These are phyloP conservation scores for Pinus taeda DNA, from an alignment of 75 land plant genomes.

Conservation along the genomic window DNA sequence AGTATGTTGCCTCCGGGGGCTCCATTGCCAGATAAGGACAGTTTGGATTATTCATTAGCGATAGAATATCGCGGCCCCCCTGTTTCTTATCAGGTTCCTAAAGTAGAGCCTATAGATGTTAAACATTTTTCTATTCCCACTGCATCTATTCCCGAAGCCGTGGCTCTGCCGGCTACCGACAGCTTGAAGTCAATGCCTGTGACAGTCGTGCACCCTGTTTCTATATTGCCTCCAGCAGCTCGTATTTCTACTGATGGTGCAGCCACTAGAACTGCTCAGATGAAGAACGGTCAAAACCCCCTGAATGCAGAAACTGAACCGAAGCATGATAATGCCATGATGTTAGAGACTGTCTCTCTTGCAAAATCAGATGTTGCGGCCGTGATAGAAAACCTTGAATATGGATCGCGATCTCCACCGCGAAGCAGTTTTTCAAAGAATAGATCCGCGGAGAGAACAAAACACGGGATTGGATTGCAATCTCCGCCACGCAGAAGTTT, in stretches of 20 bases:
- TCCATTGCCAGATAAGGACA: constrained; percentile 22
- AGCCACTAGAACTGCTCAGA: not conserved
- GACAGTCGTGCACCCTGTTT: constrained; percentile 32
- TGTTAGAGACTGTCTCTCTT: not conserved
- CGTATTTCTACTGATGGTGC: not conserved
- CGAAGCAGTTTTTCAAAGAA: no score
- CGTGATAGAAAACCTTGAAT: no score
- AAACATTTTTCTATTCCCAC: constrained; percentile 41
- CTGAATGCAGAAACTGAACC: not conserved
- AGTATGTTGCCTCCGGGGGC: constrained; percentile 61
- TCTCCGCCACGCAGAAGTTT: no score
- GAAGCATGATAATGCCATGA: not conserved
- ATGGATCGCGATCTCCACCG: no score
- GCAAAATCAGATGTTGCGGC: no score
- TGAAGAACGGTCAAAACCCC: not conserved
- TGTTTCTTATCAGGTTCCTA: constrained; percentile 55
- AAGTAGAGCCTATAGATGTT: constrained; percentile 53
- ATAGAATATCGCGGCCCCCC: constrained; percentile 85
- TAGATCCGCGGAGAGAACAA: no score
- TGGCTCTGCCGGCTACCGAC: constrained; percentile 1
- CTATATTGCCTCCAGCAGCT: constrained; percentile 11
- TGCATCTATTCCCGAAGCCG: constrained; percentile 15
- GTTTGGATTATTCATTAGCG: constrained; percentile 70
- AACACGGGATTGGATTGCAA: no score
- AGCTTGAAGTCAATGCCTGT: not conserved